Base-by-base conservation (phyloP, 768 basidiomycete species). In the Pleurotus citrinopileatus region DNA sequence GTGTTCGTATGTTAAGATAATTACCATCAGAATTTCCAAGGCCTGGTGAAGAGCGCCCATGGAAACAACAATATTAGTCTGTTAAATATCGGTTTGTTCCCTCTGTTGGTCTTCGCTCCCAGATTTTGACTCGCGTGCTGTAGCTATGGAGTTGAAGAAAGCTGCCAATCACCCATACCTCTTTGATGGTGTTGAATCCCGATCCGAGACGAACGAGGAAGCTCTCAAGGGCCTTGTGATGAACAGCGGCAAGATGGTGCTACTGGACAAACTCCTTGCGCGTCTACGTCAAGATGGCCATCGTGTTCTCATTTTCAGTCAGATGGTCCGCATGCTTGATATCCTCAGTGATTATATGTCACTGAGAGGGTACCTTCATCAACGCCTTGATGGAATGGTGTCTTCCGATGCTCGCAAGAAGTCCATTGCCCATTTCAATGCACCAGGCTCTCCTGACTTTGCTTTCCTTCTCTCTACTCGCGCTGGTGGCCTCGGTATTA, bases 291-390 rank as follows among this genome's bases (percentile, higher is more conserved):
- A 82, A 60, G 96, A 98, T 66, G 91, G 91, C 2, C 97, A 98
- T 64, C 90, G 97, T 46, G 97, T 99, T 23, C 80, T 99, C 61
- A 98, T 99, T 62, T 99, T 99, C 78, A 97, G 94, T 63, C 94
- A 98, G 71, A 99, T 99, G 97, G 95, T 98, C 55, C 86, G 97
- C 55, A 92, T 98, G 85, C 80, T 99, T 42, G 97, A 99, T 72
- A 98, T 99, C 67, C 83, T 99, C 63, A 95, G 91, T 59, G 97
- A 99, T 70, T 98, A 98, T 72, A 94, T 98, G 87, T 73, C 74
- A 36, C 74, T 95, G 53, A 81, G 97, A 44, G 90, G 91, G 34
- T 98, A 96, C 63, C 83, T 84, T 57, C 90, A 94, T 71, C 97
- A 98, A 68, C 87, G 97, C 10, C 76, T 99, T 32, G 97, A 99